A percentile compares a stretch with the other conserved stretches of the same genome.
Conservation (phyloP, 495 filamentous ascomycete species). For the Talaromyces thailandensis region DNA sequence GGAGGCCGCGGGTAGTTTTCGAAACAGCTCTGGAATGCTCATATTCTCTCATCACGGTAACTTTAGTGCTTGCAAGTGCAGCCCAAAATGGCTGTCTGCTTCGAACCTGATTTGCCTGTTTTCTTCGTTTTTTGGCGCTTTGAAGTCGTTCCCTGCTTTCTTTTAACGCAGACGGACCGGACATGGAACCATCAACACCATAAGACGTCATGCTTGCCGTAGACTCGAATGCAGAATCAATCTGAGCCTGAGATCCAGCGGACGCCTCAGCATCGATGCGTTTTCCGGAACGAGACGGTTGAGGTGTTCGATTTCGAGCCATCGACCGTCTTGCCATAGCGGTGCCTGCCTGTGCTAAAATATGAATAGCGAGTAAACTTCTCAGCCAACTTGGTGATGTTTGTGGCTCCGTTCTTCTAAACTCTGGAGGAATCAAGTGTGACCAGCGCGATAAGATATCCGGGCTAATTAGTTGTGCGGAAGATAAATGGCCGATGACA, state of each 20-base stretch:
- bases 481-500: conserved; percentile 35
- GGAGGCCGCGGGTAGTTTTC: conserved; percentile 56
- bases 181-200: conserved; percentile 43
- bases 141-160: conserved; percentile 47
- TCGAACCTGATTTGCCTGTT: conserved; percentile 80
- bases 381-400: conserved; percentile 51
- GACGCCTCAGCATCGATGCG: conserved; percentile 50
- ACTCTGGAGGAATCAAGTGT: conserved; percentile 32
- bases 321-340: conserved; percentile 45
- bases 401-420: conserved; percentile 31
- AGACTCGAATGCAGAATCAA: conserved; percentile 36
- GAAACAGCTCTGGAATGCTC: conserved; percentile 73
- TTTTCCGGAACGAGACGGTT: conserved; percentile 33
- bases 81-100: conserved; percentile 92
- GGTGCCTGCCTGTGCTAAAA: conserved; percentile 67
- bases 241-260: conserved; percentile 36
- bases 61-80: conserved; percentile 86
- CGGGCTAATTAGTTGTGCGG: conserved; percentile 35
- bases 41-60: conserved; percentile 87
- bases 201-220: conserved; percentile 36
- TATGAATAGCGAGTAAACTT: conserved; percentile 71
- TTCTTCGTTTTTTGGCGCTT: conserved; percentile 72
- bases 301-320: conserved; percentile 38
- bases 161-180: conserved; percentile 34
- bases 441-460: conserved; percentile 36